These are phyloP conservation scores for Kuraishia molischiana DNA, from an alignment of 805 yeast genomes.

Conservation along the genomic window DNA sequence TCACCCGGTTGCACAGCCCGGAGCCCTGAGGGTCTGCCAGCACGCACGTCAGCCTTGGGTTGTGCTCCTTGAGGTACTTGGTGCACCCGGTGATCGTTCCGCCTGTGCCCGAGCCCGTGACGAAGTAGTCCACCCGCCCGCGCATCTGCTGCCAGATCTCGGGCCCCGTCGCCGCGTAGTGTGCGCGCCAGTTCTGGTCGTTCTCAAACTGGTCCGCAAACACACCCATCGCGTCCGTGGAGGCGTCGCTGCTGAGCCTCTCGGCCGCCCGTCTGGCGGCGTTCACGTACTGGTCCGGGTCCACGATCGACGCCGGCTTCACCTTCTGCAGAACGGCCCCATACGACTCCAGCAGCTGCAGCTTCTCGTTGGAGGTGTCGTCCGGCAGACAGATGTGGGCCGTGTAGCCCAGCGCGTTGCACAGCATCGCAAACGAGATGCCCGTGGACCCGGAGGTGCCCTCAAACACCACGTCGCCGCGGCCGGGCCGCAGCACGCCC, in stretches of 20 bases:
- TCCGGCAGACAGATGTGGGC: constrained; percentile 94
- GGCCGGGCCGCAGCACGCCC: constrained; percentile 48
- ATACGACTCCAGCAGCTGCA: constrained; percentile 56
- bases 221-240: constrained; percentile 43
- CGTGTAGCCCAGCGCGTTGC: constrained; percentile 78
- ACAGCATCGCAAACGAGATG: constrained; percentile 84
- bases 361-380: constrained; percentile 81
- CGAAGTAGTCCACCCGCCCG: constrained; percentile 60
- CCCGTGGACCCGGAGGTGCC: constrained; percentile 98
- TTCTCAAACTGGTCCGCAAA: constrained; percentile 97
- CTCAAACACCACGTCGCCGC: constrained; percentile 75
- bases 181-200: constrained; percentile 81
- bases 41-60: constrained; percentile 35
- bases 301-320: constrained; percentile 91
- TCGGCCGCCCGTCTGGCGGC: constrained; percentile 65
- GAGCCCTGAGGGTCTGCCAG: constrained; percentile 96
- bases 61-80: constrained; percentile 49
- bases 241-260: constrained; percentile 28
- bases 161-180: constrained; percentile 81
- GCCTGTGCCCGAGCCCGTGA: constrained; percentile 94
- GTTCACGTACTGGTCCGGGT: constrained; percentile 87
- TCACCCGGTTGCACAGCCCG: constrained; percentile 78
- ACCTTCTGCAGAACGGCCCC: constrained; percentile 85
- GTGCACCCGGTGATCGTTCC: constrained; percentile 96
- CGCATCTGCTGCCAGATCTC: constrained; percentile 75